Base-by-base conservation (phyloP, 345 rosid genomes). In the Eucalyptus cloeziana region DNA sequence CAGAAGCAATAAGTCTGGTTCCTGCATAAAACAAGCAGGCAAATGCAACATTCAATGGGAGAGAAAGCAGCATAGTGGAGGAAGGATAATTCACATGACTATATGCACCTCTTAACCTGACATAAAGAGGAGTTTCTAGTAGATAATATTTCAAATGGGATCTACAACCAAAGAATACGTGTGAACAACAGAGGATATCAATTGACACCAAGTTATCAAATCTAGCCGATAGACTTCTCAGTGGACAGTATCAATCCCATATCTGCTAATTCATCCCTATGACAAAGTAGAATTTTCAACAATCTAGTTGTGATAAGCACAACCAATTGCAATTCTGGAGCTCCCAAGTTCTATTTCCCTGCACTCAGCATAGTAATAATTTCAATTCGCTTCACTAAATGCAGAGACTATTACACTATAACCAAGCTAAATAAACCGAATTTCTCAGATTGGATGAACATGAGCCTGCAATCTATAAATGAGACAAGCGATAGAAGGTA, bases 1-100 rank as follows among this genome's bases (percentile, higher is more conserved):
- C 89, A 96, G 92, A 86, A 97, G 96, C 92, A 97, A 92, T 91
- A 97, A 93, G 94, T 97, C 99, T 5, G 99, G 99, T 51, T 96
- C 96, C 99, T 97, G 94, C 90, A 93, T 3, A 89, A 52, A 56
- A 83, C 91, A 58, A 86, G 37, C 31, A 30, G 24, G 37, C 60
- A 60, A 15, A 17, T 8, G 44, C 27, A 10, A 33, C 50, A 52
- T 15, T 49, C 31, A 62, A 50, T 47, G 40, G 60, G 19, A 45
- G 86, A 80, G 30, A 80, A 40, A 49, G 79, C 49, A 87, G 81
- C 88, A 67, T 4, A 10, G 50, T 12, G 51, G 21, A 37, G 30
- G 62, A 49, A 45, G 64, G 44, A 25, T 33, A 30, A 25, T 33
- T 31, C 56, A 33, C 47, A 86, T 33, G 56, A 45, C 62, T 31